phyloP scores from a whole-genome alignment of 441 rosid genomes.

The Aleurites moluccanus region DNA sequence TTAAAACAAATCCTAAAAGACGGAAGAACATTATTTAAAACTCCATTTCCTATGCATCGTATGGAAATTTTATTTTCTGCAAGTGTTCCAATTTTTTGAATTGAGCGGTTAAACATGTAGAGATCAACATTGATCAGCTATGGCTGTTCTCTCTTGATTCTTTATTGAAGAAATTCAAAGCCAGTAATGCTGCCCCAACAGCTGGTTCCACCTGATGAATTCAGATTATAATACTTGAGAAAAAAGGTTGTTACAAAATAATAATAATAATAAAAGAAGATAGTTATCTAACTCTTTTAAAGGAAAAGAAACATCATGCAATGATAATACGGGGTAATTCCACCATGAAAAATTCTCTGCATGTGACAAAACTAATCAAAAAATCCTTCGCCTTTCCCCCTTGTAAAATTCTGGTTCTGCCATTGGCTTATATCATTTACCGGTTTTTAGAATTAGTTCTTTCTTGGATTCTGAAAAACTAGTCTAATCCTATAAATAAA shows the following conservation, averaged over 20 bases:
- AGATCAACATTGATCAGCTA: constrained; percentile 5
- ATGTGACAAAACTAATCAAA: neutral
- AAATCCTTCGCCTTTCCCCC: neutral
- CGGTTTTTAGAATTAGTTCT: neutral
- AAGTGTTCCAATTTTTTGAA: neutral
- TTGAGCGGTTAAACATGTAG: neutral
- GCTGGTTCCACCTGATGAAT: constrained; percentile 63
- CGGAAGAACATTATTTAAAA: too few relatives aligned
- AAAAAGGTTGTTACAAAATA: neutral
- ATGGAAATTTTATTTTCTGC: neutral
- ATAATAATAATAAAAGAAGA: neutral
- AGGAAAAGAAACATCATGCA: neutral
- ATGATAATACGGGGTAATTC: neutral
- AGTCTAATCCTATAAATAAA: too few relatives aligned
- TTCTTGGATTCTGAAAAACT: too few relatives aligned
- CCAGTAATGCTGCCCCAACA: constrained; percentile 67
- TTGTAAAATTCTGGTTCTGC: neutral
- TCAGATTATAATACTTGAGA: neutral
- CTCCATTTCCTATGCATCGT: neutral
- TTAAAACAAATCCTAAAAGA: too few relatives aligned
- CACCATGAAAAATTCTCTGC: neutral
- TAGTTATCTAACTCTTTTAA: neutral
- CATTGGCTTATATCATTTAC: neutral
- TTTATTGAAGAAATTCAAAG: constrained; percentile 35
- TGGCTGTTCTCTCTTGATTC: constrained; percentile 15